Conservation (phyloP, 2,329 filamentous ascomycete species). For the Stenocarpella maydis region DNA sequence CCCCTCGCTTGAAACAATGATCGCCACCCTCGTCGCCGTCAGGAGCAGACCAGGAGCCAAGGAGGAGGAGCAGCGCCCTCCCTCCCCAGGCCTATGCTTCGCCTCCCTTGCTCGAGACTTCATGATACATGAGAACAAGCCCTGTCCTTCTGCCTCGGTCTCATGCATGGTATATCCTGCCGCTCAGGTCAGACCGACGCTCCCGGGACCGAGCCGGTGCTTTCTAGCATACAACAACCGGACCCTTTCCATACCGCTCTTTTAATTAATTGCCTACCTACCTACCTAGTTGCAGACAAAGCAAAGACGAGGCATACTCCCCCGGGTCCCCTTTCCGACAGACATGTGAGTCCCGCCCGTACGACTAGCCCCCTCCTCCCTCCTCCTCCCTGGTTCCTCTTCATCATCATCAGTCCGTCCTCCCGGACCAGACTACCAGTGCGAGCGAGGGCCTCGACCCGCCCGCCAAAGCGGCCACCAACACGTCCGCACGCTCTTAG, state of each 20-base stretch:
- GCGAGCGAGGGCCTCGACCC: constrained; percentile 5
- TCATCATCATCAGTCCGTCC: neutral
- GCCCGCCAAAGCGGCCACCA: constrained; percentile 24
- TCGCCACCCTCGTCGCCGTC: constrained; percentile 5
- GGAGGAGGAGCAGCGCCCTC: neutral
- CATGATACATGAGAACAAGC: constrained; percentile 18
- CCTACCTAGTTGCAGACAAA: neutral
- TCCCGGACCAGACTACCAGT: constrained; percentile 1
- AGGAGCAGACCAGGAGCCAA: neutral
- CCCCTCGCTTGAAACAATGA: constrained; percentile 14
- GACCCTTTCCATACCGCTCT: constrained; percentile 1
- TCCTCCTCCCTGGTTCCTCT: neutral
- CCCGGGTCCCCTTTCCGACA: too few relatives aligned
- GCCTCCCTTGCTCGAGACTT: constrained; percentile 8
- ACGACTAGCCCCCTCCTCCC: neutral
- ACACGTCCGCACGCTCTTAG: constrained; percentile 21
- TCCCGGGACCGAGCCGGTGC: neutral
- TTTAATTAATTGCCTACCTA: neutral
- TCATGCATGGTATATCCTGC: neutral
- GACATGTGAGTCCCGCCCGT: constrained; percentile 22
- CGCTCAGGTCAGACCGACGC: neutral
- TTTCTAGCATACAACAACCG: neutral
- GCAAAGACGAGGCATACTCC: neutral
- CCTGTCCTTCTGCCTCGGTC: neutral
- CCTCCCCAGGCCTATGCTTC: too few relatives aligned